phyloP scores from a whole-genome alignment of 2,329 filamentous ascomycete genomes.

The Drechslerella dactyloides region DNA sequence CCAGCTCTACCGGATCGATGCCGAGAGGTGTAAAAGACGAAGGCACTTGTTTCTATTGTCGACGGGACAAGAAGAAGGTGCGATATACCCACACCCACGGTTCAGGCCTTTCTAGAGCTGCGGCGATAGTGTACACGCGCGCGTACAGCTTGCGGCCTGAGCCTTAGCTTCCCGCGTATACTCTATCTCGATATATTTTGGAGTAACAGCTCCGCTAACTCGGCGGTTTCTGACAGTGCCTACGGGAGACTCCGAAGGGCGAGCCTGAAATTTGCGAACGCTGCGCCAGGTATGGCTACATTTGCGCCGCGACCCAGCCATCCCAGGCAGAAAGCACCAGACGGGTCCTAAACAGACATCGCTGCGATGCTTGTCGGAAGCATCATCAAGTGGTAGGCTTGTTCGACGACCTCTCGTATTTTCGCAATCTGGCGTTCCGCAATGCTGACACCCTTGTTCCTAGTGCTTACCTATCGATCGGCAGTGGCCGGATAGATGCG shows the following conservation, averaged over 20 bases:
- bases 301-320: slow-evolving; percentile 47
- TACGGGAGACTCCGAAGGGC: slow-evolving; percentile 47
- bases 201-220: slow-evolving; percentile 22
- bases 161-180: neutral
- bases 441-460: slow-evolving; percentile 32
- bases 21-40: slow-evolving; percentile 51
- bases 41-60: slow-evolving; percentile 50
- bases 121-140: slow-evolving; percentile 16
- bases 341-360: slow-evolving; percentile 42
- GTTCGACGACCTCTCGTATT: neutral
- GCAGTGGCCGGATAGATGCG: slow-evolving; percentile 51
- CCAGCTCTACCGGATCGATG: slow-evolving; percentile 40
- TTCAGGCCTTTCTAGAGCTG: slow-evolving; percentile 4
- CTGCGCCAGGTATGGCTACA: slow-evolving; percentile 50
- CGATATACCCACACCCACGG: slow-evolving; percentile 20
- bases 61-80: slow-evolving; percentile 50
- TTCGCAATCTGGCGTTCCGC: slow-evolving; percentile 5
- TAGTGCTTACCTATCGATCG: slow-evolving; percentile 50
- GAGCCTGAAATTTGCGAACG: slow-evolving; percentile 46
- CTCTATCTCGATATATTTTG: neutral
- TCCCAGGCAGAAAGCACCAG: slow-evolving; percentile 50
- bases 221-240: slow-evolving; percentile 42
- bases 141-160: neutral
- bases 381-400: slow-evolving; percentile 49
- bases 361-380: slow-evolving; percentile 47